Evolutionary conservation across 2,329 filamentous ascomycete species (phyloP).

Genomic region (Penicillium sp.): DNA sequence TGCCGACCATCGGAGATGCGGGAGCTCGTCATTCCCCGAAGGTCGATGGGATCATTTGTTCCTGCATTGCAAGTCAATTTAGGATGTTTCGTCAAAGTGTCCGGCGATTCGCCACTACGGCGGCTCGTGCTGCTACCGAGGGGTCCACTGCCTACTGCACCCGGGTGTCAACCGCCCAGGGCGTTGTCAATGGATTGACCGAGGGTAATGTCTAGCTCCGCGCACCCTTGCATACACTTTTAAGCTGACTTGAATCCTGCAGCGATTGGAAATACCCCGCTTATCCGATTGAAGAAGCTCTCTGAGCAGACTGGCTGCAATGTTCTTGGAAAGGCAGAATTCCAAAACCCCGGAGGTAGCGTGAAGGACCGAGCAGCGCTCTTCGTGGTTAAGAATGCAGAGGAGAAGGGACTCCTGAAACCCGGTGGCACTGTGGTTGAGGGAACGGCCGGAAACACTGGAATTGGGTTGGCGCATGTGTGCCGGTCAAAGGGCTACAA

Average conservation of each 20-base stretch:
- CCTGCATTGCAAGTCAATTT: constrained; percentile 14
- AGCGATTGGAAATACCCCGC: constrained; percentile 97
- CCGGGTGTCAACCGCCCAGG: constrained; percentile 75
- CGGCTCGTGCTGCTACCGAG: constrained; percentile 52
- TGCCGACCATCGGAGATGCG: constrained; percentile 23
- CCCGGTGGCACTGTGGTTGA: constrained; percentile 94
- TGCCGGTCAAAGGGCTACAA: constrained; percentile 89
- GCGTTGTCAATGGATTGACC: constrained; percentile 72
- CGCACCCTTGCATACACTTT: not conserved
- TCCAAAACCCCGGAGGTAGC: constrained; percentile 95
- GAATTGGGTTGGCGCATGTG: constrained; percentile 95
- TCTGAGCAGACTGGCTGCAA: constrained; percentile 92
- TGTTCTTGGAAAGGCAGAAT: constrained; percentile 93
- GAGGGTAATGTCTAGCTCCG: constrained; percentile 61
- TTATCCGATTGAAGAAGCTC: constrained; percentile 84
- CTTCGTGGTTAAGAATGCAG: constrained; percentile 90
- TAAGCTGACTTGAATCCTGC: not conserved
- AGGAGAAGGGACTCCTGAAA: constrained; percentile 76
- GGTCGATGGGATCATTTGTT: constrained; percentile 3
- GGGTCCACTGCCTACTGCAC: constrained; percentile 61
- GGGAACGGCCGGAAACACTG: constrained; percentile 95
- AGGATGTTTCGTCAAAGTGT: constrained; percentile 69
- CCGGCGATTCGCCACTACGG: constrained; percentile 65
- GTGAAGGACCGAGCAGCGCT: constrained; percentile 96
- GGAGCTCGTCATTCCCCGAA: constrained; percentile 7